Evolutionary conservation across 495 filamentous ascomycete genomes (phyloP), one percentile per base, ranked within the genome.

Genomic region (Tetracladium marchalianum): DNA sequence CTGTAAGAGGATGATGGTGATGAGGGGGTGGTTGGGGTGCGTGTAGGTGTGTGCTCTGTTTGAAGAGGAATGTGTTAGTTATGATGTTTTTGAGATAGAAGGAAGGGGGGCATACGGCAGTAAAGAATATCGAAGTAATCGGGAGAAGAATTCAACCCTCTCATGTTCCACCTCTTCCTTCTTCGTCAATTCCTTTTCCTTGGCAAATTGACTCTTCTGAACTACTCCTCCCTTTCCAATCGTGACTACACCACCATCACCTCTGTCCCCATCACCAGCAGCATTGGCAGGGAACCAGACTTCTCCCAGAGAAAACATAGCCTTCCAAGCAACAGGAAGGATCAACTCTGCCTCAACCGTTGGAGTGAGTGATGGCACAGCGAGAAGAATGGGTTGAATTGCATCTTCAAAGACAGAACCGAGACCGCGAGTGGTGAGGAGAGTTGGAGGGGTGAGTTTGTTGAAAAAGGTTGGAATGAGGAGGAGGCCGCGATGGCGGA

Each of bases 321-420:
- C 78, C 11, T 73, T 69, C 39, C 90, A 94, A 1, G 84, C 80
- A 1, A 71, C 73, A 11, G 54, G 51, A 0, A 95, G 69, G 2
- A 96, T 65, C 0, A 60, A 44, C n/a, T 88, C 47, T 1, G 84
- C 82, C 44, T 87, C 82, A 0, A 71, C 57, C 49, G 82, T 79
- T 5, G 88, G 81, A 0, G 88, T 95, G 19, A 95, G 69, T 31
- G 73, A 78, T 6, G 92, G 92, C 0, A 96, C 71, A 47, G 76
- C 85, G 11, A 78, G 67, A 1, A 95, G 68, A 18, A 74, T 79
- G 0, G 88, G 87, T 48, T 80, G 73, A 10, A 94, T 61, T 10
- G 86, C 81, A 31, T 88, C 78, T 57, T 87, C 78, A 54, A 98
- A 85, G 17, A 98, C 82, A 0, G 78, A 71, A 2, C 70, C 77